Evolutionary conservation across 805 yeast genomes (phyloP), one percentile per base, ranked within the genome.

Genomic region (Wickerhamiella alocasiicola): DNA sequence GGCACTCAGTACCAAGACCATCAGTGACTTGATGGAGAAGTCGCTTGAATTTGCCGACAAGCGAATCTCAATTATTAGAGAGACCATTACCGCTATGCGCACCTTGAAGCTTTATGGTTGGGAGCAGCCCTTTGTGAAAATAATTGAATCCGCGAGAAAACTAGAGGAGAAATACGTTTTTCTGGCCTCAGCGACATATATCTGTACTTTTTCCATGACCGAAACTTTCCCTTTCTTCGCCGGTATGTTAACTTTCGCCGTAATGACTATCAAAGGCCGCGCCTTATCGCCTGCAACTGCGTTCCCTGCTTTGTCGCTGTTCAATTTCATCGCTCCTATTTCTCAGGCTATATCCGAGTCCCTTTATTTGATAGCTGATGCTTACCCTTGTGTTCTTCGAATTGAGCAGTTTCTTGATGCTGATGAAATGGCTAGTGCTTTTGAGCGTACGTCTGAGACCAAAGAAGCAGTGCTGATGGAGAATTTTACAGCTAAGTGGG

Each of bases 31-130:
- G 46, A 73, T 95, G 54, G 63, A 61, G 19, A 56, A 57, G n/a
- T 76, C 82, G 7, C 74, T 74, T 43, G 61, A 60, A 2, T 71
- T 63, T 51, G 87, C 95, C 2, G 97, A 87, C 57, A 59, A 64
- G 16, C 75, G 97, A 53, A 83, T 87, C 17, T 68, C 74, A 34
- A 67, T 72, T 36, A 76, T 84, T 57, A 78, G 82, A 49, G 97
- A 87, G 57, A 72, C 84, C 21, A 65, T 87, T 48, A 74, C 71
- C 53, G 75, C 80, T 48, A 72, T 87, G 68, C 82, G 81, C 54
- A 70, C 79, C 56, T 81, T 87, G 57, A 87, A 87, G 62, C 81
- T 71, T 56, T 87, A 85, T 56, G 81, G 93, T 1, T 87, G 95
- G 95, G 96, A 87, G 60, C 67, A 66, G 24, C 84, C 95, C 1